These are phyloP conservation scores for Pharus latifolius DNA, from an alignment of 176 grass and related monocot species.

Conservation along the genomic window DNA sequence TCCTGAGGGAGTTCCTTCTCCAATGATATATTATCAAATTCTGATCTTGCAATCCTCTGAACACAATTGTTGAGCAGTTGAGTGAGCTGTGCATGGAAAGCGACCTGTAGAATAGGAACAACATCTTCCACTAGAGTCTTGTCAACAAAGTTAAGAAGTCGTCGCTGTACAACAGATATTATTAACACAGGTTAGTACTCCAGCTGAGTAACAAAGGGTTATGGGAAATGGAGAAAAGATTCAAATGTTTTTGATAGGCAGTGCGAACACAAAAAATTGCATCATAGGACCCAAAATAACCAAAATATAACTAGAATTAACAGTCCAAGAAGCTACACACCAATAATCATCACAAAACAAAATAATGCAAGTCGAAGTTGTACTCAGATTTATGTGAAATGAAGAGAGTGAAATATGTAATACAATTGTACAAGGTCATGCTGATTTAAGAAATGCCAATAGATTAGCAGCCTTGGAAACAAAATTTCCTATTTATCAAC, in stretches of 20 bases:
- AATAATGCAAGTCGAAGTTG: no score
- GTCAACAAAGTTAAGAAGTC: conserved; percentile 89
- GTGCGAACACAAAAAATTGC: not conserved
- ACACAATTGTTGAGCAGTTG: conserved; percentile 58
- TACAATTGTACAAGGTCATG: no score
- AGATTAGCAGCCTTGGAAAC: no score
- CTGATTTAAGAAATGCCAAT: no score
- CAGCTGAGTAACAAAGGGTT: not conserved
- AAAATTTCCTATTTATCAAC: no score
- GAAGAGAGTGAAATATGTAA: no score
- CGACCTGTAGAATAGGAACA: conserved; percentile 70
- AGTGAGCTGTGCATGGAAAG: conserved; percentile 52
- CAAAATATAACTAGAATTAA: not conserved
- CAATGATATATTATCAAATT: conserved; percentile 72
- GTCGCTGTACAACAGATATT: conserved; percentile 48
- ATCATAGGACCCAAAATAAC: not conserved
- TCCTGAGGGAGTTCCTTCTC: conserved; percentile 67
- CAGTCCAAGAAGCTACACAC: not conserved
- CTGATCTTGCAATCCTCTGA: conserved; percentile 72
- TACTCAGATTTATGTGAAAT: no score
- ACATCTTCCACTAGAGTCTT: conserved; percentile 88
- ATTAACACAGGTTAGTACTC: not conserved
- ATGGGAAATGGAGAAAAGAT: not conserved
- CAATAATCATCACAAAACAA: not conserved
- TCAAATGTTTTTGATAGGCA: not conserved